A percentile compares a stretch with the other conserved stretches of the same genome.
Conservation (phyloP, 2,329 filamentous ascomycete genomes). For the Catunica adiposa region DNA sequence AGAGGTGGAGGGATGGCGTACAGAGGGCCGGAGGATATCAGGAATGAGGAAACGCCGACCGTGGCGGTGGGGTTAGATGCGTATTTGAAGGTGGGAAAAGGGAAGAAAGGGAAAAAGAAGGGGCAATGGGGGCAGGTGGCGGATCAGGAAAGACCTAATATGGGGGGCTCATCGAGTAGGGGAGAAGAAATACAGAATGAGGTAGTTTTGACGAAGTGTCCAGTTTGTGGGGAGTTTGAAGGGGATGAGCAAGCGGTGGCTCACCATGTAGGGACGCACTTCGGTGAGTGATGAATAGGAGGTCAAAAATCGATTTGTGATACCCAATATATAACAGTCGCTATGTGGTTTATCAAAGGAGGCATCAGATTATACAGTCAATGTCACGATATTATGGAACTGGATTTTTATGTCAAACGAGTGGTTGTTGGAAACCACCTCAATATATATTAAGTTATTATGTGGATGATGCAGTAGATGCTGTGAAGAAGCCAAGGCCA, state of each 20-base stretch:
- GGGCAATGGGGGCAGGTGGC: background rate
- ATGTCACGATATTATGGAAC: background rate
- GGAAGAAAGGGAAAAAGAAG: background rate
- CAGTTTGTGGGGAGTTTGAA: conserved; percentile 48
- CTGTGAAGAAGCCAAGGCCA: background rate
- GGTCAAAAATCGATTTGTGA: background rate
- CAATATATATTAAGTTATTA: conserved; percentile 1
- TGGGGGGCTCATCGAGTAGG: background rate
- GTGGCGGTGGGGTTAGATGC: conserved; percentile 32
- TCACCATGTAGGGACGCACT: conserved; percentile 47
- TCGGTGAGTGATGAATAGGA: conserved; percentile 19
- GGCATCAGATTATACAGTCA: no score
- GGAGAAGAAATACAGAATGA: conserved; percentile 12
- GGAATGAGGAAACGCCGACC: conserved; percentile 20
- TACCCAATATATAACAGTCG: background rate
- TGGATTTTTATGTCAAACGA: background rate
- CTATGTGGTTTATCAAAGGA: no score
- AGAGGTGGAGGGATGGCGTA: conserved; percentile 19
- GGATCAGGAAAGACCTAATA: background rate
- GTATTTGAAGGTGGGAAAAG: conserved; percentile 28
- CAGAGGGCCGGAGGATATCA: background rate
- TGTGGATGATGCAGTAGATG: background rate
- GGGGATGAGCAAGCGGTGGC: conserved; percentile 53
- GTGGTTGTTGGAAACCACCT: background rate
- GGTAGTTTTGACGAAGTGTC: conserved; percentile 29